Base-by-base conservation (phyloP, 1,139 yeast genomes). In the Yamadazyma triangularis region DNA sequence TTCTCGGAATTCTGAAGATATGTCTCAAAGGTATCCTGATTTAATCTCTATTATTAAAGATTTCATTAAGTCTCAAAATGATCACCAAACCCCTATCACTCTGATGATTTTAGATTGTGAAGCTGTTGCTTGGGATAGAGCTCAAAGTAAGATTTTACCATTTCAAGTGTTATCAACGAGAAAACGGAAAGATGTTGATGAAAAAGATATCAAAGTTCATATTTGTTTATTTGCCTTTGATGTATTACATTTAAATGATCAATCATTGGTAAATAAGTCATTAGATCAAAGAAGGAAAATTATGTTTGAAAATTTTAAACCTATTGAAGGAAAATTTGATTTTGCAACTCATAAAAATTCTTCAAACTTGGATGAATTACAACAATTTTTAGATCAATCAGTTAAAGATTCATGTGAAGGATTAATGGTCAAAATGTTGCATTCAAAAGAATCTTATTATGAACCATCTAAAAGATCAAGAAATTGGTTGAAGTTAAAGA, bases 61-160 rank as follows among this genome's bases (percentile, higher is more conserved):
- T 29, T 76, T 87, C 40, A 57, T 79, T 28, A 60, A 58, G 15
- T 50, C 47, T 7, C 59, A 60, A 29, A 52, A 51, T 15, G n/a
- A n/a, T n/a, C 56, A 62, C 2, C 33, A 44, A 1, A 27, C 30
- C 5, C 59, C 63, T 2, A 34, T 47, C 7, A 62, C 65, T 29
- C 76, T 79, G 1, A 55, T 89, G 56, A 87, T 91, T 36, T 57
- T 91, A 35, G 99, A 91, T 53, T 86, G 96, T 58, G 99, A 91
- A 57, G 96, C 96, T 4, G 98, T 93, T n/a, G 99, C 98, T 0
- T 91, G 96, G 95, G 96, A 91, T 54, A 65, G 81, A 36, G 79
- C 68, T 28, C 67, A 71, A 13, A 58, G 77, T 18, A 85, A 82
- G 52, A 89, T 93, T 34, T 61, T 91, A 35, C 98, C 99, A 0